phyloP scores from a whole-genome alignment of 148 eudicot genomes.

The Vaccinium corymbosum region DNA sequence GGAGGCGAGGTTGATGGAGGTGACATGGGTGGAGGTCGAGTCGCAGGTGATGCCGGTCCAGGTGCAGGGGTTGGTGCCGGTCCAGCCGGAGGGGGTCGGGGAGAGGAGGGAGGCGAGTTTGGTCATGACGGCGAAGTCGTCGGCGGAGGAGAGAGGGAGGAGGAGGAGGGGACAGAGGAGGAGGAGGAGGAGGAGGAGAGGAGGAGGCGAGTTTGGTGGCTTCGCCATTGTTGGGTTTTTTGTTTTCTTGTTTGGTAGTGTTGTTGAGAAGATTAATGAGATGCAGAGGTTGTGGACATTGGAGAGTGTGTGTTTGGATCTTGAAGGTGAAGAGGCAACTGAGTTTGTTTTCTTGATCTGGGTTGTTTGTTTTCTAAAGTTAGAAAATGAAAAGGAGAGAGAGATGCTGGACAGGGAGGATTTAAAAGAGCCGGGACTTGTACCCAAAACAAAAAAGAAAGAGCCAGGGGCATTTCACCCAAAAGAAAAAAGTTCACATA shows the following conservation, averaged over 20 bases:
- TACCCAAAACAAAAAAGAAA: too few relatives aligned
- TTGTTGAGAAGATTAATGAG: background rate
- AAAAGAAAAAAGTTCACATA: too few relatives aligned
- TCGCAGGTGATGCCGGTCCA: slow-evolving; percentile 65
- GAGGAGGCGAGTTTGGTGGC: background rate
- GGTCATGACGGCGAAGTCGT: slow-evolving; percentile 49
- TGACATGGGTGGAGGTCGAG: slow-evolving; percentile 25
- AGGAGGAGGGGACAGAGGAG: slow-evolving; percentile 12
- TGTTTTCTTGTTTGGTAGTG: background rate
- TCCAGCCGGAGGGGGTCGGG: slow-evolving; percentile 50
- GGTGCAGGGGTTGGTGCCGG: slow-evolving; percentile 39
- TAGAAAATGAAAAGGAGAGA: too few relatives aligned
- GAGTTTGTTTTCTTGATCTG: too few relatives aligned
- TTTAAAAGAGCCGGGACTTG: too few relatives aligned
- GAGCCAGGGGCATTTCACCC: too few relatives aligned
- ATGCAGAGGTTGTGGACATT: background rate
- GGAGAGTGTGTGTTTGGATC: background rate
- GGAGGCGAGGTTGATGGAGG: slow-evolving; percentile 41
- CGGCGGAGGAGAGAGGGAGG: slow-evolving; percentile 17
- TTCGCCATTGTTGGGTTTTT: background rate
- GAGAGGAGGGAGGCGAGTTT: slow-evolving; percentile 30
- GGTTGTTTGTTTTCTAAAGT: too few relatives aligned
- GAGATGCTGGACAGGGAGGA: too few relatives aligned
- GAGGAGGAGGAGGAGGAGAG: background rate
- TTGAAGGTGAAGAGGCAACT: too few relatives aligned